These are phyloP conservation scores for Sicyos baderoa DNA, from an alignment of 306 rosid species.

Conservation along the genomic window DNA sequence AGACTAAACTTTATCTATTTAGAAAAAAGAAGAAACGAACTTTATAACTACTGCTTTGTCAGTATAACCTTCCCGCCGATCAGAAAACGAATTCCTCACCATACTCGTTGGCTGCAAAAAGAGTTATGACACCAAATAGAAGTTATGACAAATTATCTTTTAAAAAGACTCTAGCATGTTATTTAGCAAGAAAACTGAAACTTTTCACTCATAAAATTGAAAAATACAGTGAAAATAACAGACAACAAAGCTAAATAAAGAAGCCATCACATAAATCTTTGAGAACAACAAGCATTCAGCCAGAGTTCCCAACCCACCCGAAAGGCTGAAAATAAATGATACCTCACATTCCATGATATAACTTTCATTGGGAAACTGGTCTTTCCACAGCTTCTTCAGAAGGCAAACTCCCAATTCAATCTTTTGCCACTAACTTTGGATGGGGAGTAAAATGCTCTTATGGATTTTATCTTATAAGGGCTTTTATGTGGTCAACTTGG, in stretches of 20 bases:
- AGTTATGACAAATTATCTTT: neutral
- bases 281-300: neutral
- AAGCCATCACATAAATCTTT: neutral
- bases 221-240: neutral
- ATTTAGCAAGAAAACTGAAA: neutral
- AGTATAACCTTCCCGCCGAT: slow-evolving; percentile 80
- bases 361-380: no score
- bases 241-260: neutral
- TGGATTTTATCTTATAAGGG: no score
- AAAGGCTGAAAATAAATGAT: neutral
- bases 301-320: neutral
- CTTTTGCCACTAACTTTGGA: no score
- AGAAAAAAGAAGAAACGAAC: slow-evolving; percentile 28
- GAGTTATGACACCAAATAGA: slow-evolving; percentile 25
- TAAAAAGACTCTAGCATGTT: neutral
- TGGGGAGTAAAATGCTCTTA: no score
- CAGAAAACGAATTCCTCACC: slow-evolving; percentile 72
- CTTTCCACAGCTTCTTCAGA: no score
- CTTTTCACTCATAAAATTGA: neutral
- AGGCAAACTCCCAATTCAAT: no score
- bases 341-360: no score
- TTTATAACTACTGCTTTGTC: slow-evolving; percentile 85
- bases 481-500: no score
- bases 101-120: slow-evolving; percentile 68
- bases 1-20: neutral